Evolutionary conservation across 2,329 filamentous ascomycete genomes (phyloP).

Genomic region (Magnaporthiopsis poae): DNA sequence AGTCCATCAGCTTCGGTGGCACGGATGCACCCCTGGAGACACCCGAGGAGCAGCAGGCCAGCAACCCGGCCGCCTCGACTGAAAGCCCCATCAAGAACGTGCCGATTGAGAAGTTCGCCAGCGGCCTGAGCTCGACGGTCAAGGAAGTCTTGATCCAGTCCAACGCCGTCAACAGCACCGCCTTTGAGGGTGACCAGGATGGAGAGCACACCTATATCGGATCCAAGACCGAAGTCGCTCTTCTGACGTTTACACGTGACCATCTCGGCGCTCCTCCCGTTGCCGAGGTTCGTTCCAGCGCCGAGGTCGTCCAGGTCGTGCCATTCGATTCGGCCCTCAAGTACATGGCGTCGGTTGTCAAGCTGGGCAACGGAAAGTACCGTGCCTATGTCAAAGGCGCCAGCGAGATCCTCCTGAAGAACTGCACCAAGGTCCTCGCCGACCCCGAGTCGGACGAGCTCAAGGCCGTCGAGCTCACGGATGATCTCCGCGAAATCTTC

Average conservation of each 20-base stretch:
- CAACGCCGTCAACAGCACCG: slow-evolving; percentile 59
- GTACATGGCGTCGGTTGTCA: slow-evolving; percentile 46
- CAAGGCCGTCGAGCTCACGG: slow-evolving; percentile 40
- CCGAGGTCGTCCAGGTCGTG: slow-evolving; percentile 36
- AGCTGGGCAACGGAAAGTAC: slow-evolving; percentile 34
- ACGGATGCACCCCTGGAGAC: slow-evolving; percentile 3
- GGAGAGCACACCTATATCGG: slow-evolving; percentile 59
- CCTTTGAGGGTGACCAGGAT: slow-evolving; percentile 65
- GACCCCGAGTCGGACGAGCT: slow-evolving; percentile 44
- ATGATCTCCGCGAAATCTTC: slow-evolving; percentile 49
- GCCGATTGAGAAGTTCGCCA: not conserved
- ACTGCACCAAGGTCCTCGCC: slow-evolving; percentile 29
- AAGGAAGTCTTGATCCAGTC: slow-evolving; percentile 49
- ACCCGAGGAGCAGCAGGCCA: slow-evolving; percentile 6
- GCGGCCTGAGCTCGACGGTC: slow-evolving; percentile 33
- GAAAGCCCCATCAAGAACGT: slow-evolving; percentile 4
- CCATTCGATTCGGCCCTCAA: slow-evolving; percentile 46
- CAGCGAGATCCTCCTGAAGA: slow-evolving; percentile 43
- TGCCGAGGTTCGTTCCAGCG: slow-evolving; percentile 48
- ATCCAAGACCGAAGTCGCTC: slow-evolving; percentile 67
- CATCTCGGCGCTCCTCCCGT: slow-evolving; percentile 59
- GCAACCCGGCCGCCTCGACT: slow-evolving; percentile 18
- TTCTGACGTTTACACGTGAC: slow-evolving; percentile 59
- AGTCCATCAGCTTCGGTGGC: slow-evolving; percentile 37
- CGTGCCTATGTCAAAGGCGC: slow-evolving; percentile 48